Base-by-base conservation (phyloP, 768 basidiomycete genomes). In the Lentinula edodes region DNA sequence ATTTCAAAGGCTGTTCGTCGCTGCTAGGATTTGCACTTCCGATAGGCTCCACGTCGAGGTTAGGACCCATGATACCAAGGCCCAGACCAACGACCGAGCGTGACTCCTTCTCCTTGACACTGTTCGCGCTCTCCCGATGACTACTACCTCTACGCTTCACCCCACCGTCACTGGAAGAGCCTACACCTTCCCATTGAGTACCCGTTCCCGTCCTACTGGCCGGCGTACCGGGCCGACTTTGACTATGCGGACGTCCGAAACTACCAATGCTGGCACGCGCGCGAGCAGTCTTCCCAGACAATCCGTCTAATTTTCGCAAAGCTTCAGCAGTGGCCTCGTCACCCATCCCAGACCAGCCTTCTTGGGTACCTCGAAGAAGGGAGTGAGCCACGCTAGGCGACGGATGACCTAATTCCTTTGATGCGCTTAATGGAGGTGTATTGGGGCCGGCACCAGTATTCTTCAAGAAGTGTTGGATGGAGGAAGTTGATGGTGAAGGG, bases 281-380 rank as follows among this genome's bases (percentile, higher is more conserved):
- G 52, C 90, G 84, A 9, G 89, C 84, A 41, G 82, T 86, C 70
- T 89, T 91, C 1, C 88, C 88, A 10, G 84, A 83, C 10, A 97
- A 71, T 0, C 96, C 96, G 68, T 99, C 96, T 28, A 99, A 75
- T 74, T 96, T 97, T 59, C 95, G 85, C 39, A 99, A 78, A 8
- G 93, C 93, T 67, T 96, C 95, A 6, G 86, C 91, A 6, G 96
- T 95, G 15, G 89, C 88, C 67, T 91, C 88, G 69, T 95, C 93
- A 67, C 93, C 89, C 67, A 94, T 80, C 63, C 85, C 90, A 15
- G 88, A 88, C 91, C 91, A 94, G 32, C 93, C 93, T 71, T 93
- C 89, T 71, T 94, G 92, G 6, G 90, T 93, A 10, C 93, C 93
- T 65, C 91, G 85, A 28, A 94, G 81, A 58, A 93, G 76, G 1